Conservation (phyloP, 2,329 filamentous ascomycete genomes). For the Aspergillus sergii region DNA sequence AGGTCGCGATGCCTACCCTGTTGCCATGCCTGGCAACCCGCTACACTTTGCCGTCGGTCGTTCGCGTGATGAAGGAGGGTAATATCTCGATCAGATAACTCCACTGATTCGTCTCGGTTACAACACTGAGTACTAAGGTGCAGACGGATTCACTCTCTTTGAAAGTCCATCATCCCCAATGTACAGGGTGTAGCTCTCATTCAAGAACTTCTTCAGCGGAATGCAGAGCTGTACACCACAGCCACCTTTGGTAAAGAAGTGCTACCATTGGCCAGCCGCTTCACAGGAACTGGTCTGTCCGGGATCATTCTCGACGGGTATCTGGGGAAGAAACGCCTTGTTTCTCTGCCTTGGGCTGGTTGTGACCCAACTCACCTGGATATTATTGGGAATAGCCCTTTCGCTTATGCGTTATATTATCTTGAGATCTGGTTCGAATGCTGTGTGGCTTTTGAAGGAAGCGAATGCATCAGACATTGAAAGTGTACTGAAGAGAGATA, state of each 20-base stretch:
- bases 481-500: neutral
- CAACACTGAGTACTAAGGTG: neutral
- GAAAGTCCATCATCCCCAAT: neutral
- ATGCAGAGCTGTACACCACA: neutral
- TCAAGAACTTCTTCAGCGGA: neutral
- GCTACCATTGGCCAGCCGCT: neutral
- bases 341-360: neutral
- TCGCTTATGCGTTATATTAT: neutral
- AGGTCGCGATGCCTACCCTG: too few relatives aligned
- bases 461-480: neutral
- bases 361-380: neutral
- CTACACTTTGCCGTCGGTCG: neutral
- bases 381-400: neutral
- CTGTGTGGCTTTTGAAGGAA: neutral
- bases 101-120: neutral
- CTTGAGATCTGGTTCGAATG: neutral
- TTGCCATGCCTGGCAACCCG: neutral
- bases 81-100: neutral
- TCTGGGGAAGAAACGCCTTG: neutral
- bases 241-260: neutral
- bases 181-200: neutral
- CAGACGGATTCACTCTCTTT: neutral
- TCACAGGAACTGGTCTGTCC: too few relatives aligned
- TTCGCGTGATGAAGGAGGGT: neutral
- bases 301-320: neutral